Percentiles rank a stretch among this genome's conserved stretches.
These are phyloP conservation scores for Lactarius hatsudake DNA, from an alignment of 768 basidiomycete species.

Conservation along the genomic window DNA sequence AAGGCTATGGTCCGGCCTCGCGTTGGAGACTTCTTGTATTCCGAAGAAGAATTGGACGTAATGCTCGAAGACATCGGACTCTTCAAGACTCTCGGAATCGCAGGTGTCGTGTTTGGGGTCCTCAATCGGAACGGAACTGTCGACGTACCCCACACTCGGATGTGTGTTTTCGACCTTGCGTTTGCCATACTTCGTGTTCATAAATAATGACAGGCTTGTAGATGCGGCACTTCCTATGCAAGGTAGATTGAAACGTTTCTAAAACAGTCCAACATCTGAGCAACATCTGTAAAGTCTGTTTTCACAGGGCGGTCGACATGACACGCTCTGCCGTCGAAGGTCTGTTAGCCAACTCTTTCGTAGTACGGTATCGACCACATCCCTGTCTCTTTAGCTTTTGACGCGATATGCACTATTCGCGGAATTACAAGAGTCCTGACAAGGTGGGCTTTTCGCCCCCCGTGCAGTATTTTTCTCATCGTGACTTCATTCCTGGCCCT, in stretches of 20 bases:
- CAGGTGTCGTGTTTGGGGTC: slow-evolving; percentile 66
- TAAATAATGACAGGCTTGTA: slow-evolving; percentile 43
- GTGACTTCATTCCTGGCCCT: background rate
- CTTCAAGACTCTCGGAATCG: slow-evolving; percentile 56
- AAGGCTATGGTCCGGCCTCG: slow-evolving; percentile 78
- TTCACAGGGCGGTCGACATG: slow-evolving; percentile 82
- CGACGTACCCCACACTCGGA: slow-evolving; percentile 59
- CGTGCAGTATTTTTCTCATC: background rate
- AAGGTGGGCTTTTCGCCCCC: slow-evolving; percentile 45
- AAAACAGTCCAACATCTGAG: background rate
- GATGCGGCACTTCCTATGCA: slow-evolving; percentile 58
- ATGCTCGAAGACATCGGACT: slow-evolving; percentile 71
- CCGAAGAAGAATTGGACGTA: slow-evolving; percentile 58
- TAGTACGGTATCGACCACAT: background rate
- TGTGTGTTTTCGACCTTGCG: slow-evolving; percentile 34
- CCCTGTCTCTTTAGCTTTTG: slow-evolving; percentile 30
- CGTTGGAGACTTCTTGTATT: slow-evolving; percentile 76
- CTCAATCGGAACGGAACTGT: slow-evolving; percentile 56
- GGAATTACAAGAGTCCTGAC: slow-evolving; percentile 78
- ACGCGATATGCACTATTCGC: slow-evolving; percentile 50
- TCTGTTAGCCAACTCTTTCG: slow-evolving; percentile 29
- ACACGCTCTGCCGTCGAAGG: slow-evolving; percentile 53
- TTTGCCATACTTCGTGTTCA: background rate
- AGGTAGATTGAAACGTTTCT: slow-evolving; percentile 40
- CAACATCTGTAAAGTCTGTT: slow-evolving; percentile 52